Evolutionary conservation across 2,329 filamentous ascomycete genomes (phyloP).

Genomic region (Davidsoniella virescens): DNA sequence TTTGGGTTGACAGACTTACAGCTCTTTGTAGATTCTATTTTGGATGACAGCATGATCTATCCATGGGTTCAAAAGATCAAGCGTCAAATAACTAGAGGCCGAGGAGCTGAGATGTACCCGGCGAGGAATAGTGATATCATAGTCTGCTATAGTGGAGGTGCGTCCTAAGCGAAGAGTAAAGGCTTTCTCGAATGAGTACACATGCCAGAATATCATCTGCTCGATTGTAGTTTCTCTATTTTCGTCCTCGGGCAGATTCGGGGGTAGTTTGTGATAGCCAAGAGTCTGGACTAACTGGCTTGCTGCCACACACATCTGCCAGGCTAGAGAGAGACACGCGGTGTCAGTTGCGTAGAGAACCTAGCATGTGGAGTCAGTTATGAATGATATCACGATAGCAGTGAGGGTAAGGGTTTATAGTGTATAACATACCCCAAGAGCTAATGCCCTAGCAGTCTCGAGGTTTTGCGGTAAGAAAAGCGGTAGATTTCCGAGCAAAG

Average conservation of each 20-base stretch:
- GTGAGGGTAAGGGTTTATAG: not conserved
- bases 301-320: constrained; percentile 43
- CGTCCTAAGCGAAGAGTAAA: constrained; percentile 43
- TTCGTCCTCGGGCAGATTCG: not conserved
- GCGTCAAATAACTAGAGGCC: constrained; percentile 17
- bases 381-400: not conserved
- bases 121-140: constrained; percentile 37
- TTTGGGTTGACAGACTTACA: constrained; percentile 17
- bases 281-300: constrained; percentile 44
- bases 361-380: constrained; percentile 21
- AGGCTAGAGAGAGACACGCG: constrained; percentile 46
- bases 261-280: constrained; percentile 37
- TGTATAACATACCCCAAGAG: constrained; percentile 34
- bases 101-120: constrained; percentile 18
- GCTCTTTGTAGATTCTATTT: constrained; percentile 39
- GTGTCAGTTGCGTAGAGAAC: constrained; percentile 45
- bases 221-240: constrained; percentile 5
- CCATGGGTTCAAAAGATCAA: constrained; percentile 34
- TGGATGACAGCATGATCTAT: constrained; percentile 39
- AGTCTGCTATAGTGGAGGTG: constrained; percentile 40
- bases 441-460: constrained; percentile 39
- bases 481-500: constrained; percentile 33
- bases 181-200: constrained; percentile 42
- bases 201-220: constrained; percentile 31
- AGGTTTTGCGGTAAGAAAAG: constrained; percentile 38